These are phyloP conservation scores for Mycena capillaripes DNA, from an alignment of 768 basidiomycete genomes.

Conservation along the genomic window DNA sequence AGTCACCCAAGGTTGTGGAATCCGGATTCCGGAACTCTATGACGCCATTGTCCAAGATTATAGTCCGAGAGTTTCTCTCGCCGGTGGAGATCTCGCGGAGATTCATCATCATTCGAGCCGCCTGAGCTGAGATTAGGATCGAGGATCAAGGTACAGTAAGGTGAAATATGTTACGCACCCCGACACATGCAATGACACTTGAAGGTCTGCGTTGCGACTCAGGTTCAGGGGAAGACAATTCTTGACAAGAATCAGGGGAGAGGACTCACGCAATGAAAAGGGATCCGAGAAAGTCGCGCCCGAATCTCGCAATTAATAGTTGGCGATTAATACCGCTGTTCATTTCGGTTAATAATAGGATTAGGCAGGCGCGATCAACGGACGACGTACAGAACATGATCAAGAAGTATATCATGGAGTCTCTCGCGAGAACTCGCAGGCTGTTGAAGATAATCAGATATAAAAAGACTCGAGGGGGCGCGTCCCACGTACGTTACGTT, in stretches of 20 bases:
- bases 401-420: conserved; percentile 41
- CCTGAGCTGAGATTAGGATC: too few species aligned
- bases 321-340: conserved; percentile 37
- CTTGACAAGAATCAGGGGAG: not conserved
- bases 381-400: conserved; percentile 38
- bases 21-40: conserved; percentile 1
- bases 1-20: not conserved
- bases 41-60: not conserved
- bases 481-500: conserved; percentile 30
- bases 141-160: too few species aligned
- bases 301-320: conserved; percentile 39
- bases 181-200: conserved; percentile 39
- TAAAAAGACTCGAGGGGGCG: not conserved
- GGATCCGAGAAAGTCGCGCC: conserved; percentile 38
- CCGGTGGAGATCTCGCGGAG: conserved; percentile 33
- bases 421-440: conserved; percentile 37
- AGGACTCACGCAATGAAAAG: conserved; percentile 42
- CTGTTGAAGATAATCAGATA: not conserved
- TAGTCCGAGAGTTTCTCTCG: not conserved
- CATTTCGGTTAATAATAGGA: not conserved
- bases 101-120: conserved; percentile 45
- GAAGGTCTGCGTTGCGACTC: conserved; percentile 22
- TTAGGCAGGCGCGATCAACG: not conserved
- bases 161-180: too few species aligned
- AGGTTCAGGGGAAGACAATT: not conserved